These are phyloP conservation scores for Clonostachys sp. DNA, from an alignment of 2,329 filamentous ascomycete species.

Conservation along the genomic window DNA sequence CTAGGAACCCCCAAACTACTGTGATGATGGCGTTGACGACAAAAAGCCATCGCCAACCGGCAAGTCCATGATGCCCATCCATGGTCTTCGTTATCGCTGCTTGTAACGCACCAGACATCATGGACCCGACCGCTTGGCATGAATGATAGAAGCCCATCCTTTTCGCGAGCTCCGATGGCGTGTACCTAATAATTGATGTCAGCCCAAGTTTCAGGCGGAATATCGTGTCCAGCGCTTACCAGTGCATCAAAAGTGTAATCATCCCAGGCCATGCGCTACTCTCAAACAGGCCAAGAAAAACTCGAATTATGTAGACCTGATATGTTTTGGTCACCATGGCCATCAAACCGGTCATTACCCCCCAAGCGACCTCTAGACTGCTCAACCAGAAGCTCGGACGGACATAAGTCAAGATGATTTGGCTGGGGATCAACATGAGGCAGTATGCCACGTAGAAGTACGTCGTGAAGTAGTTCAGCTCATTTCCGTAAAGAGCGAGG, in stretches of 20 bases:
- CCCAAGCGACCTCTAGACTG: neutral
- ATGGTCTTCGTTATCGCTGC: constrained; percentile 45
- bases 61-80: constrained; percentile 37
- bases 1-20: too few species aligned
- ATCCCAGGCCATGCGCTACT: neutral
- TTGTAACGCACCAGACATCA: neutral
- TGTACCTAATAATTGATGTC: neutral
- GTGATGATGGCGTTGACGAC: constrained; percentile 20
- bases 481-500: constrained; percentile 40
- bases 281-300: neutral
- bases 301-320: neutral
- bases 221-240: neutral
- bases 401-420: neutral
- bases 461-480: constrained; percentile 45
- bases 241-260: neutral
- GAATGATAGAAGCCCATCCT: neutral
- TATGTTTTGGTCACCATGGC: neutral
- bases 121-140: neutral
- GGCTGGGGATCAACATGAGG: neutral
- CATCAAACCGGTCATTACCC: neutral
- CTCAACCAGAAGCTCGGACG: neutral
- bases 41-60: constrained; percentile 50
- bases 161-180: neutral
- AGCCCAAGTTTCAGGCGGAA: neutral
- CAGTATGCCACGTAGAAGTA: constrained; percentile 29